Base-by-base conservation (phyloP, 2,329 filamentous ascomycete species). In the Microdochium nivale region DNA sequence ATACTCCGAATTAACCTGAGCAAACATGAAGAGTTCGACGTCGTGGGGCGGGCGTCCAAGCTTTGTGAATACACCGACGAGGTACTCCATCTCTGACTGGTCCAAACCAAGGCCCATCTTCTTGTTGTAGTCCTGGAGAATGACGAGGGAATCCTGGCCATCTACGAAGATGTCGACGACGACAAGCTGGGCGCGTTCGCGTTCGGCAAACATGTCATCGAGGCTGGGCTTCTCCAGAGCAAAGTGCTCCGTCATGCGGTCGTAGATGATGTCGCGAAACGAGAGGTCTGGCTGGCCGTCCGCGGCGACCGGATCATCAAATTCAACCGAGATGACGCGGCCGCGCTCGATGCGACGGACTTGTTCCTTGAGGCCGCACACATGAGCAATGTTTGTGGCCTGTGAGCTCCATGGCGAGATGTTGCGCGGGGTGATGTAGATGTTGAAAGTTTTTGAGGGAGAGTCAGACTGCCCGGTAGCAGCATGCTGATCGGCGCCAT, bases 11-110 rank as follows among this genome's bases (percentile, higher is more conserved):
- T 97, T 97, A 67, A 99, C 92, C 71, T 99, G 94, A 16, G 92
- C 92, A 68, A 97, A 99, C 94, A 97, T 97, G 77, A 97, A 97
- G 23, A 97, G 78, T 72, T 99, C 94, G 46, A 97, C 88, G 66
- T 97, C 94, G 54, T 90, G 86, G 67, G 77, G 77, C 49, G 82
- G 73, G 49, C 75, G 68, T 3, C 78, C 77, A 27, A 83, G 79
- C 35, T 82, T 75, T 5, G 81, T 82, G 69, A 90, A 94, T 43
- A 86, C 85, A 59, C 90, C 84, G n/a, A 96, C 88, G 37, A 99
- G 78, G 64, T 99, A 97, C 54, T 95, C 85, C 67, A 97, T 95
- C 67, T 99, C 91, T 9, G 86, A 85, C 53, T 84, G 78, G 66
- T 97, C 92, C 53, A 99, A 79, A 19, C 90, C 91, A 56, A 99